Percentiles rank a stretch among this genome's conserved stretches.
phyloP scores from a whole-genome alignment of 345 rosid species.

The Rhodomyrtus tomentosa region DNA sequence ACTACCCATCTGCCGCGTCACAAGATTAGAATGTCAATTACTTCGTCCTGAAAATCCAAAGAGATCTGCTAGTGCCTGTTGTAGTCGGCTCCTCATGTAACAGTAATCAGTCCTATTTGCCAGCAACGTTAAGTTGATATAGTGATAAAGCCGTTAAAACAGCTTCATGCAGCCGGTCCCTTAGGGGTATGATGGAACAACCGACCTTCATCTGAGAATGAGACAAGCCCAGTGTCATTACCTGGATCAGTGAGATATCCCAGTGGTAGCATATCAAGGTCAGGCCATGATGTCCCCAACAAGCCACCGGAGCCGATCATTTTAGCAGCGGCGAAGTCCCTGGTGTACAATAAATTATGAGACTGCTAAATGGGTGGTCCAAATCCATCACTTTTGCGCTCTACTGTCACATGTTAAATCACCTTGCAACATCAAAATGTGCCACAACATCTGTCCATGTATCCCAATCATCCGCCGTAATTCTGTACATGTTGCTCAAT shows the following conservation, averaged over 20 bases:
- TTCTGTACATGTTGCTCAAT: conserved; percentile 75
- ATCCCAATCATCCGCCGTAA: conserved; percentile 95
- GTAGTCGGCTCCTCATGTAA: background rate
- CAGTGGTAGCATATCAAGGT: conserved; percentile 84
- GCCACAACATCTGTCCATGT: conserved; percentile 63
- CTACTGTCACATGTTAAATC: background rate
- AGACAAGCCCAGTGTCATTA: conserved; percentile 3
- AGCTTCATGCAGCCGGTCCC: background rate
- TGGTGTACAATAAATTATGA: conserved; percentile 11
- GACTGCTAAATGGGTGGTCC: background rate
- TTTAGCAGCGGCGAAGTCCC: conserved; percentile 49
- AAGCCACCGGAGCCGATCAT: conserved; percentile 60
- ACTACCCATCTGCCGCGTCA: background rate
- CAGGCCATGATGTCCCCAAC: conserved; percentile 85
- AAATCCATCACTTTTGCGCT: background rate
- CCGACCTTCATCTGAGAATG: background rate
- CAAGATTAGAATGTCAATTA: background rate
- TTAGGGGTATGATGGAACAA: background rate
- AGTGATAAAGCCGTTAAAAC: background rate
- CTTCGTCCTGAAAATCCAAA: background rate
- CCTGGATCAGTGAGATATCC: conserved; percentile 93
- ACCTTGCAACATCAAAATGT: conserved; percentile 87
- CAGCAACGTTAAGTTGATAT: background rate
- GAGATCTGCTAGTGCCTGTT: background rate
- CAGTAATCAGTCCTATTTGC: background rate